Evolutionary conservation across 2,329 filamentous ascomycete genomes (phyloP).

Genomic region (Scytalidium sp.): DNA sequence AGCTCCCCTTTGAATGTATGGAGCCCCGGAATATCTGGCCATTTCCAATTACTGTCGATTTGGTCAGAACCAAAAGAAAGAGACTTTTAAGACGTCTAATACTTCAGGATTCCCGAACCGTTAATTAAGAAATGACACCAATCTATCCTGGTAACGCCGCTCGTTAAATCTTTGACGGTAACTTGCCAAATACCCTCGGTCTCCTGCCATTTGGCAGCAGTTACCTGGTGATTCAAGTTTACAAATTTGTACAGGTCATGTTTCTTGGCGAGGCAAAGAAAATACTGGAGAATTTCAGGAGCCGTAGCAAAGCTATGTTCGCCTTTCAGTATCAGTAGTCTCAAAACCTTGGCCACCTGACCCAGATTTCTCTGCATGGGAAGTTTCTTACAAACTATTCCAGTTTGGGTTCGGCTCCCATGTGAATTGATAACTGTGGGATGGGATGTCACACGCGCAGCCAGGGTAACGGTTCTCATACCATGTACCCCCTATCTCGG

Average conservation of each 20-base stretch:
- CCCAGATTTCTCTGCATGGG: slow-evolving; percentile 31
- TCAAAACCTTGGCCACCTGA: slow-evolving; percentile 42
- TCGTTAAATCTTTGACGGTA: slow-evolving; percentile 22
- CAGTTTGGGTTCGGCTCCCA: slow-evolving; percentile 56
- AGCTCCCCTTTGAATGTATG: slow-evolving; percentile 49
- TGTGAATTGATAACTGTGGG: slow-evolving; percentile 52
- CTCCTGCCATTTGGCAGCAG: slow-evolving; percentile 42
- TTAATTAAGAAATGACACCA: slow-evolving; percentile 41
- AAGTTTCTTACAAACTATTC: slow-evolving; percentile 52
- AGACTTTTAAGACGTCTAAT: slow-evolving; percentile 14
- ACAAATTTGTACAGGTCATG: slow-evolving; percentile 37
- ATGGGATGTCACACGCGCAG: slow-evolving; percentile 48
- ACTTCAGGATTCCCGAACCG: slow-evolving; percentile 45
- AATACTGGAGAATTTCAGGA: slow-evolving; percentile 36
- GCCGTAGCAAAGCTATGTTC: slow-evolving; percentile 37
- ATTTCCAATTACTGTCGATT: slow-evolving; percentile 31
- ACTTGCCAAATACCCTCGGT: slow-evolving; percentile 37
- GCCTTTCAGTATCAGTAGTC: slow-evolving; percentile 51
- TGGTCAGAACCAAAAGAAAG: neutral
- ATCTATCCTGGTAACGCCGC: slow-evolving; percentile 21
- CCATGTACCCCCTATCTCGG: slow-evolving; percentile 50
- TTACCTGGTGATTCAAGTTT: slow-evolving; percentile 39
- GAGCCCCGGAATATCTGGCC: slow-evolving; percentile 49
- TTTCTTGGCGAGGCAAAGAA: slow-evolving; percentile 29
- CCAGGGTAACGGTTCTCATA: slow-evolving; percentile 52